phyloP scores from a whole-genome alignment of 2,329 filamentous ascomycete genomes.

The Aspergillus calidoustus region DNA sequence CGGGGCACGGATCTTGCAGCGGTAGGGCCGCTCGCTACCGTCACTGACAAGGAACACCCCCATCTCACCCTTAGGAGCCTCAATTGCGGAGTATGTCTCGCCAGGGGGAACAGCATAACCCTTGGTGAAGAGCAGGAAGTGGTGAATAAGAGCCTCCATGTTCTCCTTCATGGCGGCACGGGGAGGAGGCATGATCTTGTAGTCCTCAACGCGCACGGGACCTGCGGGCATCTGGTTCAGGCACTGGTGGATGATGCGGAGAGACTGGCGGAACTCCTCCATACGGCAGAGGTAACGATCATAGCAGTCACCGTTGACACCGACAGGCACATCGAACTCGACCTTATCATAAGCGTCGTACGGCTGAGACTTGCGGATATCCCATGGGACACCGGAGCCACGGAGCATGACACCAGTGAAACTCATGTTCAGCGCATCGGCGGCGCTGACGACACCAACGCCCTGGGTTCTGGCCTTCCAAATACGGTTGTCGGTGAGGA shows the following conservation, averaged over 20 bases:
- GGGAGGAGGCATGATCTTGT: conserved; percentile 97
- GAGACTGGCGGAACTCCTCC: conserved; percentile 98
- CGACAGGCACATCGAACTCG: conserved; percentile 97
- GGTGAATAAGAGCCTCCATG: conserved; percentile 99
- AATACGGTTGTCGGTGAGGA: conserved; percentile 98
- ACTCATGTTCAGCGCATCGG: conserved; percentile 94
- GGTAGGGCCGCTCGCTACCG: conserved; percentile 92
- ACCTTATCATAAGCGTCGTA: conserved; percentile 98
- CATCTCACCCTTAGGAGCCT: conserved; percentile 99
- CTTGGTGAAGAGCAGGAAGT: conserved; percentile 98
- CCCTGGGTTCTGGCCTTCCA: conserved; percentile 94
- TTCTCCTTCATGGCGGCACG: conserved; percentile 99
- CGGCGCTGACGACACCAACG: conserved; percentile 86
- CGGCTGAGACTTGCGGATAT: conserved; percentile 93
- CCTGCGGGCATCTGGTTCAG: conserved; percentile 98
- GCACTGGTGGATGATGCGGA: conserved; percentile 98
- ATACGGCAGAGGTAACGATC: conserved; percentile 98
- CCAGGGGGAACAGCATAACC: conserved; percentile 96
- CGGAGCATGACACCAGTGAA: conserved; percentile 98
- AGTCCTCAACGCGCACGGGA: conserved; percentile 94
- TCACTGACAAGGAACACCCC: conserved; percentile 96
- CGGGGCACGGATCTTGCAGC: conserved; percentile 95
- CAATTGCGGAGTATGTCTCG: conserved; percentile 96
- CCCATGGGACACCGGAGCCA: conserved; percentile 93
- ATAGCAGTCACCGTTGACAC: conserved; percentile 97